Percentiles rank a stretch among this genome's conserved stretches.
phyloP scores from a whole-genome alignment of 2,329 filamentous ascomycete species.

The Madurella fahalii region DNA sequence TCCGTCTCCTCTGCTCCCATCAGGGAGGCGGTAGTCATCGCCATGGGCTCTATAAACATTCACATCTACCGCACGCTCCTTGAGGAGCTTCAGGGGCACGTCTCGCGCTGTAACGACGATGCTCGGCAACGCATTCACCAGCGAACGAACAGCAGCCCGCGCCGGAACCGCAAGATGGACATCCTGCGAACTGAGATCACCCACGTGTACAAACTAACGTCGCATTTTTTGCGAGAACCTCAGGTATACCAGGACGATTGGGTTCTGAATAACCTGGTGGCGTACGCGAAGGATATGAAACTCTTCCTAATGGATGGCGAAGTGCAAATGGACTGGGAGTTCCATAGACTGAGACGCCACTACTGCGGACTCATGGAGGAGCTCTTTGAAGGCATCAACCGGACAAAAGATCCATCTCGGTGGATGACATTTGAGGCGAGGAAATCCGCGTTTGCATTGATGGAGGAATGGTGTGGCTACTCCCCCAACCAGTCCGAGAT shows the following conservation, averaged over 20 bases:
- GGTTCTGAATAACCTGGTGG: slow-evolving; percentile 82
- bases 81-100: slow-evolving; percentile 83
- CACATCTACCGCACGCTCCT: slow-evolving; percentile 89
- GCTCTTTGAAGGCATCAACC: slow-evolving; percentile 85
- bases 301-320: slow-evolving; percentile 93
- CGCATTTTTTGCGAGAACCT: slow-evolving; percentile 76
- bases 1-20: slow-evolving; percentile 76
- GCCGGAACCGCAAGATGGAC: slow-evolving; percentile 79
- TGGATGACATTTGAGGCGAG: slow-evolving; percentile 98
- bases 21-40: slow-evolving; percentile 82
- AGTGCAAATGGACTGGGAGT: slow-evolving; percentile 91
- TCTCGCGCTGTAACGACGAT: slow-evolving; percentile 82
- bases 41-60: slow-evolving; percentile 90
- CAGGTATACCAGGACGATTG: slow-evolving; percentile 83
- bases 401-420: slow-evolving; percentile 75
- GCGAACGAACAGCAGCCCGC: slow-evolving; percentile 75
- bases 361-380: slow-evolving; percentile 94
- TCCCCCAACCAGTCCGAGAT: slow-evolving; percentile 86
- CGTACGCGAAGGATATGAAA: slow-evolving; percentile 87
- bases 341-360: slow-evolving; percentile 84
- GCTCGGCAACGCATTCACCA: slow-evolving; percentile 83
- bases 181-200: slow-evolving; percentile 89
- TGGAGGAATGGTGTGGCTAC: slow-evolving; percentile 99
- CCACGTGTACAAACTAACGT: slow-evolving; percentile 90
- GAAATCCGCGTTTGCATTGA: slow-evolving; percentile 90